Evolutionary conservation across 139 green algal species (phyloP), one percentile per base, ranked within the genome.

Genomic region (Edaphochlamys debaryana): DNA sequence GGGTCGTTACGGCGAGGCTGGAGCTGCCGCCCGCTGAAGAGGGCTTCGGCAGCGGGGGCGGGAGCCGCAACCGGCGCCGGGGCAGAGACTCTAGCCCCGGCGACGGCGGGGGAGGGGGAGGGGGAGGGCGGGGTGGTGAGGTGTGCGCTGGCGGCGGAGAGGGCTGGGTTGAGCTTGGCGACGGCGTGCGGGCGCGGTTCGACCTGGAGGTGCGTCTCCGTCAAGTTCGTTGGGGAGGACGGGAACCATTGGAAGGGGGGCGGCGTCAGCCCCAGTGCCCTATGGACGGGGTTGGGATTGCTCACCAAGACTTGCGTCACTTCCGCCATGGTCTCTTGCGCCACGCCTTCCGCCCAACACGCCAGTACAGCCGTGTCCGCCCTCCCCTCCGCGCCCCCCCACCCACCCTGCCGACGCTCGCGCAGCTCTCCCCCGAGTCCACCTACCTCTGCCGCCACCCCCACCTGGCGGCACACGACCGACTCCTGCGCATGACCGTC

Each of bases 401-500:
- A n/a, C n/a, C n/a, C n/a, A n/a, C n/a, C n/a, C n/a, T n/a, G n/a
- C n/a, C n/a, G n/a, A n/a, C n/a, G n/a, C n/a, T 36, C 11, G 34
- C 34, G 66, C 66, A 76, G 69, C 37, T 62, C 4, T 63, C 30
- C n/a, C 17, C 15, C 5, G 70, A 78, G 17, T 45, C 40, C 19
- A 29, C 29, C 70, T 64, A 66, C 48, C 70, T 78, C 32, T 48
- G 1, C 8, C 70, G 70, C 32, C 70, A 78, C 70, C 70, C 70
- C 19, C 48, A 66, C 48, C 70, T 78, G 70, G 70, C 48, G 19
- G 45, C 70, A 3, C 48, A 78, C 48, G 70, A 78, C 48, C n/a
- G 70, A 20, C 48, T 78, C 48, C 4, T 78, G 48, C 45, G 70
- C 30, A 45, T 78, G 70, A 20, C 48, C 27, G 6, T 78, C 19